Evolutionary conservation across 1,284 basidiomycete species (phyloP).

Genomic region (Meripilus lineatus): DNA sequence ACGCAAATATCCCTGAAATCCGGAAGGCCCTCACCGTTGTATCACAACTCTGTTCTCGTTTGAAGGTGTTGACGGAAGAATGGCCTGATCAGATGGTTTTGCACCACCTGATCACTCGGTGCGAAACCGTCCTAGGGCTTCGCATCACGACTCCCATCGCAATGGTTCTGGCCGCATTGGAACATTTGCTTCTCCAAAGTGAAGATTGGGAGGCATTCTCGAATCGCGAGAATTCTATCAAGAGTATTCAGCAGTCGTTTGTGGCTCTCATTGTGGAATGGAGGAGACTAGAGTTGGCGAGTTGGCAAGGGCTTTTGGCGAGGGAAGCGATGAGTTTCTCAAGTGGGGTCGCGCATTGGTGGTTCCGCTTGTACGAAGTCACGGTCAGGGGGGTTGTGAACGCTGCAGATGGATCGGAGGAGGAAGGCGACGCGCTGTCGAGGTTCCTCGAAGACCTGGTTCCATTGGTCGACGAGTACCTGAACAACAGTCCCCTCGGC

Average conservation of each 20-base stretch:
- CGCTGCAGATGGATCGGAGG: slow-evolving; percentile 34
- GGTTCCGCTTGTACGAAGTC: slow-evolving; percentile 89
- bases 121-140: slow-evolving; percentile 64
- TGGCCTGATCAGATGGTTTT: slow-evolving; percentile 99
- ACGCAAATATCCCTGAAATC: slow-evolving; percentile 68
- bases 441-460: slow-evolving; percentile 68
- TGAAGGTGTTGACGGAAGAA: slow-evolving; percentile 61
- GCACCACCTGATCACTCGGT: slow-evolving; percentile 78
- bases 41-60: slow-evolving; percentile 43
- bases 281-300: slow-evolving; percentile 85
- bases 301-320: slow-evolving; percentile 83
- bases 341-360: slow-evolving; percentile 75
- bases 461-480: slow-evolving; percentile 79
- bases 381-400: slow-evolving; percentile 62
- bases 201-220: slow-evolving; percentile 98
- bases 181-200: slow-evolving; percentile 83
- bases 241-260: slow-evolving; percentile 60
- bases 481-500: slow-evolving; percentile 77
- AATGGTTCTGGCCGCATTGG: slow-evolving; percentile 79
- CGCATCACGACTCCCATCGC: slow-evolving; percentile 76
- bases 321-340: slow-evolving; percentile 62
- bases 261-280: slow-evolving; percentile 82
- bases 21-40: slow-evolving; percentile 57
- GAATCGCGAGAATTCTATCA: slow-evolving; percentile 81
- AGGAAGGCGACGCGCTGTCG: slow-evolving; percentile 31